phyloP scores from a whole-genome alignment of 2,329 filamentous ascomycete genomes.

The Xylariaceae sp. region DNA sequence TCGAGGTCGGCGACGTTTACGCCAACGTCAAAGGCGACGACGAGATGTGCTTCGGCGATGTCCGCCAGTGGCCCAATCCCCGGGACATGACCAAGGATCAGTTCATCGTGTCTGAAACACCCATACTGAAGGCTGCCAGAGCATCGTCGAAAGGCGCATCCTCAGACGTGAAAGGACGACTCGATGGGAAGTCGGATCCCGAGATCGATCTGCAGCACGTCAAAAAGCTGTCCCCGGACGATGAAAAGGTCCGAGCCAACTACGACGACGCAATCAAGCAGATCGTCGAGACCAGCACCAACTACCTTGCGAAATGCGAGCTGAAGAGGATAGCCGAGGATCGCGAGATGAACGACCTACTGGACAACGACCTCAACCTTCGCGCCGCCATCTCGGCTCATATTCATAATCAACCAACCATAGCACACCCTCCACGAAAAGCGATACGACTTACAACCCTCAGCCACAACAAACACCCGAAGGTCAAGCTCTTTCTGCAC shows the following conservation, averaged over 20 bases:
- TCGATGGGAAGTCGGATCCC: neutral
- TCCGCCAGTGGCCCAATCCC: neutral
- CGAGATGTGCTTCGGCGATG: slow-evolving; percentile 40
- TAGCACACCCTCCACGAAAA: slow-evolving; percentile 40
- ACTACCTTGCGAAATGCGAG: slow-evolving; percentile 26
- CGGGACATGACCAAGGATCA: slow-evolving; percentile 1
- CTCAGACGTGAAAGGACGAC: neutral
- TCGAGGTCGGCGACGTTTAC: slow-evolving; percentile 45
- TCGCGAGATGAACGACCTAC: slow-evolving; percentile 24
- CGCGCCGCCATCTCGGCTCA: slow-evolving; percentile 42
- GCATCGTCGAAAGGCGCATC: slow-evolving; percentile 1
- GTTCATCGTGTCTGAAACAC: neutral
- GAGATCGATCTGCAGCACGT: neutral
- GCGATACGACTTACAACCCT: slow-evolving; percentile 43
- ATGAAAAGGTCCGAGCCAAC: slow-evolving; percentile 25
- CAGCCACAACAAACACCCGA: slow-evolving; percentile 14
- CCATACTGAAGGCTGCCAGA: slow-evolving; percentile 1
- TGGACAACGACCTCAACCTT: slow-evolving; percentile 33
- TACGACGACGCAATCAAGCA: slow-evolving; percentile 30
- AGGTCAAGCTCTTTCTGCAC: slow-evolving; percentile 36
- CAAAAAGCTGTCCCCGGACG: slow-evolving; percentile 6
- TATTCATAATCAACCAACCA: slow-evolving; percentile 37
- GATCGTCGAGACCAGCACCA: slow-evolving; percentile 30
- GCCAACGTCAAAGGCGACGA: slow-evolving; percentile 47
- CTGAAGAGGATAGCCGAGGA: slow-evolving; percentile 21